Conservation (phyloP, 768 basidiomycete genomes). For the Goffeauzyma gilvescens region DNA sequence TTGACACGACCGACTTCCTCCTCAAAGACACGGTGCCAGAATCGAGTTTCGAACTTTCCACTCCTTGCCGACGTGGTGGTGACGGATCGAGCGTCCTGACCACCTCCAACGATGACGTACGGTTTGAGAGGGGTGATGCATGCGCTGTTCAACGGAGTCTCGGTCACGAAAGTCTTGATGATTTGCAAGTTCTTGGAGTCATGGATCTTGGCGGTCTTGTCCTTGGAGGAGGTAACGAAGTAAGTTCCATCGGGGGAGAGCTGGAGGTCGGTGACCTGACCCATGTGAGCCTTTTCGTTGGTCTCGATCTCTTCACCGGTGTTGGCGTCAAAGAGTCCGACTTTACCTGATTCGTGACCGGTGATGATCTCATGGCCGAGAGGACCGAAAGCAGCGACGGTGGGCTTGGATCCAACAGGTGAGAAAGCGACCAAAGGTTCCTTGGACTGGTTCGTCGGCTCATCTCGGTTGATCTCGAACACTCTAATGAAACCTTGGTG, state of each 20-base stretch:
- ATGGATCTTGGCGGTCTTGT: constrained; percentile 85
- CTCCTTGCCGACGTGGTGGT: constrained; percentile 84
- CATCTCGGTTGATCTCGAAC: constrained; percentile 65
- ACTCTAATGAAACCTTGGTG: constrained; percentile 75
- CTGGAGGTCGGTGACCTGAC: constrained; percentile 68
- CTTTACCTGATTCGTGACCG: constrained; percentile 90
- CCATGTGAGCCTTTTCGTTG: constrained; percentile 66
- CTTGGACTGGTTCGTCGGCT: constrained; percentile 35
- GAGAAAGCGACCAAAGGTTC: constrained; percentile 64
- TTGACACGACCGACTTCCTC: constrained; percentile 94
- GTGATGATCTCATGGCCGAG: constrained; percentile 63
- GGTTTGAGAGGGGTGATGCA: constrained; percentile 65
- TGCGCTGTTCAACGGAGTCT: constrained; percentile 89
- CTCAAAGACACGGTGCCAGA: constrained; percentile 94
- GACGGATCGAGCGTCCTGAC: constrained; percentile 93
- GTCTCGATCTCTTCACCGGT: constrained; percentile 61
- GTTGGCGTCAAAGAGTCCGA: constrained; percentile 74
- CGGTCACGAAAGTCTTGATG: constrained; percentile 80
- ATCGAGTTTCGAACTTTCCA: constrained; percentile 93
- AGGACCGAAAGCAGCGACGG: constrained; percentile 77
- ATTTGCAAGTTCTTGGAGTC: constrained; percentile 72
- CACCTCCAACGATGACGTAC: constrained; percentile 84
- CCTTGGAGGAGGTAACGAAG: constrained; percentile 89
- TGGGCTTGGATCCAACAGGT: constrained; percentile 86
- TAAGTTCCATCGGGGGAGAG: constrained; percentile 75